Percentiles rank a stretch among this genome's conserved stretches.
Conservation (phyloP, 495 filamentous ascomycete genomes). For the Podospora bellae-mahoneyi region DNA sequence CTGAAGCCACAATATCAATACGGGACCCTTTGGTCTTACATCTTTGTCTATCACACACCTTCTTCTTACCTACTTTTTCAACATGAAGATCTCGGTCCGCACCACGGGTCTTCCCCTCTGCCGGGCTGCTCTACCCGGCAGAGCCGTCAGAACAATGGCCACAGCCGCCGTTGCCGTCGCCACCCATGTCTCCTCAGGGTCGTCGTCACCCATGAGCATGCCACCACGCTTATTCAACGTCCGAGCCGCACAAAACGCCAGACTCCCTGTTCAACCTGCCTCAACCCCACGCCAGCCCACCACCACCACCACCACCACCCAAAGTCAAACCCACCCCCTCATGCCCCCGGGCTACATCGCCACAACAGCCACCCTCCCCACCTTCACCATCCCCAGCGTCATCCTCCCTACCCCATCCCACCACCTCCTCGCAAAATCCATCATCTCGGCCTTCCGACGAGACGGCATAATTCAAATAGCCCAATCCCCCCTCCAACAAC, state of each 20-base stretch:
- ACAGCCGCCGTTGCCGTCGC: background rate
- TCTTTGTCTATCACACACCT: background rate
- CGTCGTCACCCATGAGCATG: background rate
- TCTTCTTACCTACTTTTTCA: background rate
- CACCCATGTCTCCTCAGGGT: background rate
- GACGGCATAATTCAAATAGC: conserved; percentile 46
- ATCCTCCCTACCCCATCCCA: conserved; percentile 30
- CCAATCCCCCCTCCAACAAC: conserved; percentile 28
- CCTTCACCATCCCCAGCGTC: conserved; percentile 35
- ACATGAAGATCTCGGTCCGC: conserved; percentile 4
- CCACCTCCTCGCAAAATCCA: conserved; percentile 32
- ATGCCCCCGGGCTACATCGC: conserved; percentile 41
- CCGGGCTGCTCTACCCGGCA: background rate
- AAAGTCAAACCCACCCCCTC: conserved; percentile 7
- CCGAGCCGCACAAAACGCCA: conserved; percentile 16
- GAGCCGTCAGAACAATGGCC: background rate
- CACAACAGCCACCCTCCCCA: conserved; percentile 31
- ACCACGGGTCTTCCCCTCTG: background rate
- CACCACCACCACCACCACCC: background rate
- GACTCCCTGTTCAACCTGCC: background rate
- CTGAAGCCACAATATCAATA: background rate
- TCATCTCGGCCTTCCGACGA: conserved; percentile 40
- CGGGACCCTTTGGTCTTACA: background rate
- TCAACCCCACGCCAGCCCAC: conserved; percentile 1
- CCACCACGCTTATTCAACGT: background rate